Evolutionary conservation across 257 asterid species (phyloP).

Genomic region (Oldenlandia corymbosa): DNA sequence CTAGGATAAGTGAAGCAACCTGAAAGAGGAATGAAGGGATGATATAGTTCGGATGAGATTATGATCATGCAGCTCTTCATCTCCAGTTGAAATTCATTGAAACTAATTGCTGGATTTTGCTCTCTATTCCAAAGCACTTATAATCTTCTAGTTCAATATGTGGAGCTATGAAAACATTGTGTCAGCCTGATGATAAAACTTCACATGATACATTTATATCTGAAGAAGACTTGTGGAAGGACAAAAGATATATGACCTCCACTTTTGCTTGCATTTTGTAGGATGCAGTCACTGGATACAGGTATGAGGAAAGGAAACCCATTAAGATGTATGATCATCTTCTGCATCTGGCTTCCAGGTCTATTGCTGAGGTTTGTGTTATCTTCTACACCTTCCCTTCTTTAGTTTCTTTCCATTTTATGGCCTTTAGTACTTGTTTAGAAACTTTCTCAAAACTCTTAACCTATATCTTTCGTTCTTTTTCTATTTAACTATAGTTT

Average conservation of each 20-base stretch:
- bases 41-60: neutral
- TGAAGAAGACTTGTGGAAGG: neutral
- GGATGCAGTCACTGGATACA: conserved; percentile 23
- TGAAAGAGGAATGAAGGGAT: neutral
- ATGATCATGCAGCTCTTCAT: neutral
- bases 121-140: neutral
- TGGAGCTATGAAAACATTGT: neutral
- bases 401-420: neutral
- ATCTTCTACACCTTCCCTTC: too few species aligned
- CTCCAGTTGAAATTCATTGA: neutral
- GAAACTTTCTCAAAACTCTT: too few species aligned
- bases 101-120: neutral
- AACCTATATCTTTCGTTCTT: too few species aligned
- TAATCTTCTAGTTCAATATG: neutral
- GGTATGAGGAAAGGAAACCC: conserved; percentile 23
- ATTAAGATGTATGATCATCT: conserved; percentile 59
- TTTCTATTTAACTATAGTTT: too few species aligned
- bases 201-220: neutral
- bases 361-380: conserved; percentile 63
- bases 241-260: neutral
- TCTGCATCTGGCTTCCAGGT: conserved; percentile 55
- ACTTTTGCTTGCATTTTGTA: conserved; percentile 13
- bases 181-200: neutral
- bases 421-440: too few species aligned
- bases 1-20: neutral